phyloP scores from a whole-genome alignment of 192 early-diverging fungal species.

The Paraglomus occultum region DNA sequence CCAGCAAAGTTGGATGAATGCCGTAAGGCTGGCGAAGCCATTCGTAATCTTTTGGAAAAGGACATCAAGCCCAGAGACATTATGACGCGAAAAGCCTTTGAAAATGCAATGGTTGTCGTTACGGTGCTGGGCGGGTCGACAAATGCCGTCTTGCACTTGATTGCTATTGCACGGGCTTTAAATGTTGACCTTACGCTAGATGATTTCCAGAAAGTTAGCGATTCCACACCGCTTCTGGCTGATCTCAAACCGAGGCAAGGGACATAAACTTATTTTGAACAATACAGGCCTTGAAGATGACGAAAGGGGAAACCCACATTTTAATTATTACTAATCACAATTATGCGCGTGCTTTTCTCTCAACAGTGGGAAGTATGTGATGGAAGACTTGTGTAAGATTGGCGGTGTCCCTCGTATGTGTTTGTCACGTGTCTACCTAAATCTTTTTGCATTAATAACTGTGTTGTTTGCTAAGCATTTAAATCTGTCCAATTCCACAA shows the following conservation, averaged over 20 bases:
- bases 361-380: conserved; percentile 91
- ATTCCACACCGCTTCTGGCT: conserved; percentile 91
- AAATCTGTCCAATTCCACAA: conserved; percentile 6
- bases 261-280: not conserved
- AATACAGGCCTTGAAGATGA: no score
- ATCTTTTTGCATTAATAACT: not conserved
- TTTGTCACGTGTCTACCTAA: not conserved
- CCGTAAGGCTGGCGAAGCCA: conserved; percentile 73
- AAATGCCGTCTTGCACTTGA: conserved; percentile 94
- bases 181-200: conserved; percentile 83
- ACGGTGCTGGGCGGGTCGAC: conserved; percentile 98
- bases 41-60: conserved; percentile 84
- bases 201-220: conserved; percentile 93
- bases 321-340: conserved; percentile 12
- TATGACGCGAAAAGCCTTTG: conserved; percentile 92
- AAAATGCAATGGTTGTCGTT: conserved; percentile 93
- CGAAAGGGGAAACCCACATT: not conserved
- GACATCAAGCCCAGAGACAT: conserved; percentile 96
- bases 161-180: conserved; percentile 81
- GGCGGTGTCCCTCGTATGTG: conserved; percentile 81
- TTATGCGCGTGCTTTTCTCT: not conserved
- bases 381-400: conserved; percentile 91
- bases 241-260: conserved; percentile 84
- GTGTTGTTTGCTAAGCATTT: no score
- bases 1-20: conserved; percentile 91